These are phyloP conservation scores for Casuarina glauca DNA, from an alignment of 306 rosid species.

Conservation along the genomic window DNA sequence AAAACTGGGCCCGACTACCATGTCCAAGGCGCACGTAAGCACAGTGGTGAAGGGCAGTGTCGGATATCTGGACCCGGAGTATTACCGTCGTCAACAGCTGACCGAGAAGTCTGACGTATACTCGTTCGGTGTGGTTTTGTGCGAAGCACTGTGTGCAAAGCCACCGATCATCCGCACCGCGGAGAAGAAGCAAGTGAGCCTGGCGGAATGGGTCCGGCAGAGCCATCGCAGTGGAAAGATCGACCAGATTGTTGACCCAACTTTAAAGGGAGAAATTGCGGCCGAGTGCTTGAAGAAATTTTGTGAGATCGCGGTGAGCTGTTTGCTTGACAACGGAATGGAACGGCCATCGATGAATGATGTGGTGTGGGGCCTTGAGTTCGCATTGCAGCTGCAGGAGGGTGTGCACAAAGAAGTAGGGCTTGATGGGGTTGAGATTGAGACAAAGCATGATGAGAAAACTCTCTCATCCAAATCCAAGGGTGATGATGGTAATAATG, in stretches of 20 bases:
- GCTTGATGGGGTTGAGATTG: background rate
- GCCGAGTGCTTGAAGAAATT: background rate
- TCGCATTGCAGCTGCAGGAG: background rate
- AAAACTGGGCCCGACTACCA: background rate
- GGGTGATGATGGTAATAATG: background rate
- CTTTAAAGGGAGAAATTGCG: background rate
- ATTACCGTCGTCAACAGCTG: background rate
- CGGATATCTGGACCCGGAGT: conserved; percentile 1
- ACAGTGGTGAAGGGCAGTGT: background rate
- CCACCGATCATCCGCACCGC: background rate
- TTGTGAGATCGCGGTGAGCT: background rate
- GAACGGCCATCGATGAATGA: conserved; percentile 8
- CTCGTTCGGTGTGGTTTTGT: background rate
- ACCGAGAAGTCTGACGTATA: background rate
- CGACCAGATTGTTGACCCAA: background rate
- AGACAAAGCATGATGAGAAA: background rate
- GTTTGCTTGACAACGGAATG: conserved; percentile 11
- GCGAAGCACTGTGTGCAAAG: conserved; percentile 1
- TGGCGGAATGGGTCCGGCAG: background rate
- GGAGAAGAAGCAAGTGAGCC: background rate
- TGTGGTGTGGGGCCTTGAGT: conserved; percentile 8
- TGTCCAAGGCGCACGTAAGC: background rate
- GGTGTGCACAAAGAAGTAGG: background rate
- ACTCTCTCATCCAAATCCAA: background rate
- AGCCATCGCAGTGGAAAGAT: background rate